Base-by-base conservation (phyloP, 2,329 filamentous ascomycete genomes). In the Ophiosphaerella korrae region DNA sequence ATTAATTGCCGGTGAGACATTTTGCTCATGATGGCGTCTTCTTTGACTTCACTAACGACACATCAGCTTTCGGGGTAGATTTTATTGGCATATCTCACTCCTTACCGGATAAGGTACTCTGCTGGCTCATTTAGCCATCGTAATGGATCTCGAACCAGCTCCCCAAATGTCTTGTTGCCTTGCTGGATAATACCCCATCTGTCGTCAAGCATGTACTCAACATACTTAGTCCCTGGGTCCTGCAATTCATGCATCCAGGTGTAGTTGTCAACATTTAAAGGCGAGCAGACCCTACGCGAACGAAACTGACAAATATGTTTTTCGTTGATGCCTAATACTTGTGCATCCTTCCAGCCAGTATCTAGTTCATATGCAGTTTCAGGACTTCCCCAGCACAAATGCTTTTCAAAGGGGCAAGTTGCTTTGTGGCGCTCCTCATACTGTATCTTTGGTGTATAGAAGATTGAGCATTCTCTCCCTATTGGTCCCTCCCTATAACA, bases 121-220 rank as follows among this genome's bases (percentile, higher is more conserved):
- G 26, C 37, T 26, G 43, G 40, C 5, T 34, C 45, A 23, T 33
- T 11, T 26, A 21, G 26, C n/a, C 7, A 7, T 7, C 13, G 16
- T 2, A n/a, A 16, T 8, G 52, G 48, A 33, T 52, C 39, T 11
- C 14, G 38, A 7, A 56, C 45, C 3, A 36, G 18, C 31, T 56
- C 45, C 11, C 23, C 42, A 33, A 55, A 52, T 16, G 48, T 55
- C 23, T 45, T 46, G 24, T 52, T 38, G 7, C 49, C 49, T 26
- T 45, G 1, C 13, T 50, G 13, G 7, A 43, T n/a, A 4, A 35
- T 49, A 11, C 48, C 52, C 35, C 31, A 49, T 5, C 35, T 37
- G 23, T 56, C 45, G 3, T 49, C 53, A 34, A 50, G 48, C 24
- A 47, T 41, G 31, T 56, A 53, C 26, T 56, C 49, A 11, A 56